Evolutionary conservation across 2,329 filamentous ascomycete genomes (phyloP), one percentile per base, ranked within the genome.

Genomic region (Trichophyton benhamiae): DNA sequence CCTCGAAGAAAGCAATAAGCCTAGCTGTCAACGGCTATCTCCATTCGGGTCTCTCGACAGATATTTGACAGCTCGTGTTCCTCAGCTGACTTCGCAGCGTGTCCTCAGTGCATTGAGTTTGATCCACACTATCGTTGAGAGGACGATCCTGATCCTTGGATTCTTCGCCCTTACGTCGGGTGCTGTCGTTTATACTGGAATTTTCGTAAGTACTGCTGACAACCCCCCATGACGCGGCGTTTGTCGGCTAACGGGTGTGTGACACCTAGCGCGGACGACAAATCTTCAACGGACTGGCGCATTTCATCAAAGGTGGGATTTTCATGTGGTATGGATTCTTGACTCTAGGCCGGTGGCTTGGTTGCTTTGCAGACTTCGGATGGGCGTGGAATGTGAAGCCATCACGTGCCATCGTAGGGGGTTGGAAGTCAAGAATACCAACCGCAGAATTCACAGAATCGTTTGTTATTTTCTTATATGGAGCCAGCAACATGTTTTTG

Each of bases 301-400:
- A 97, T 71, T 96, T 89, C 77, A 85, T 96, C 72, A 97, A 97
- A 72, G 92, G 92, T 53, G 89, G 89, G 2, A 87, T 97, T 60
- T 97, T 97, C 78, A 90, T 96, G 76, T 94, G 89, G 86, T 89
- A 95, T 65, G 92, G 92, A 7, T 75, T 96, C 20, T 76, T 96
- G 63, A 95, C 89, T 0, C 80, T 97, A 3, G 91, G 90, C 33
- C 86, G 92, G 61, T 96, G 90, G 87, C 84, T 91, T 70, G 92
- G 92, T 27, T 88, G 88, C 72, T 97, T 95, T 72, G 86, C 88
- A 62, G 89, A 96, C 63, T 82, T 92, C 61, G 92, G 92, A 66
- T 97, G 92, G 92, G 89, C 91, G 0, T 96, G 92, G 92, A 97
- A 97, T 69, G 75, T 91, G 63, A 87, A 88, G 63, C 90, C 90